Evolutionary conservation across 1,284 basidiomycete genomes (phyloP).

Genomic region (Anthracocystis setariae): DNA sequence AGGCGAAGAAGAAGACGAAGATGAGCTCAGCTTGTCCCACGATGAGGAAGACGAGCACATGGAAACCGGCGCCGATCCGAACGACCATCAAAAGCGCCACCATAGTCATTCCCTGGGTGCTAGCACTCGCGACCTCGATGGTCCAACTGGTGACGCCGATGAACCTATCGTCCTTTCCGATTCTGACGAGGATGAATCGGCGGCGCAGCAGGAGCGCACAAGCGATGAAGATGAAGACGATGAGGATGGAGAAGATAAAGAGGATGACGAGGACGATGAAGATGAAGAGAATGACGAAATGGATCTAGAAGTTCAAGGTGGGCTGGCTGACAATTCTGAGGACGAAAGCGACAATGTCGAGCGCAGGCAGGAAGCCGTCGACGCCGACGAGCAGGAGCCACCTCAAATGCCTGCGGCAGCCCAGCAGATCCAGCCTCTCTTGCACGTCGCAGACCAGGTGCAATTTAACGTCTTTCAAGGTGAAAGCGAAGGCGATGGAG

Average conservation of each 20-base stretch:
- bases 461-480: background rate
- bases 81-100: slow-evolving; percentile 7
- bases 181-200: slow-evolving; percentile 15
- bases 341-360: background rate
- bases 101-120: slow-evolving; percentile 13
- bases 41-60: slow-evolving; percentile 15
- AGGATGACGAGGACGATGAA: background rate
- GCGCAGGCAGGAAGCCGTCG: background rate
- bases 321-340: slow-evolving; percentile 6
- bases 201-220: slow-evolving; percentile 6
- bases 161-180: slow-evolving; percentile 48
- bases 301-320: slow-evolving; percentile 11
- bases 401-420: too few species aligned
- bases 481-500: slow-evolving; percentile 18
- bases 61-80: slow-evolving; percentile 10
- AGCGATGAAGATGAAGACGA: slow-evolving; percentile 6
- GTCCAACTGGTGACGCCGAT: slow-evolving; percentile 32
- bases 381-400: background rate
- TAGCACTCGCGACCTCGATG: slow-evolving; percentile 26
- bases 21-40: background rate
- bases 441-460: background rate
- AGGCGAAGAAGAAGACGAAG: background rate
- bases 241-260: slow-evolving; percentile 9
- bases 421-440: too few species aligned
- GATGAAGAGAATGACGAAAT: background rate